phyloP scores from a whole-genome alignment of 2,329 filamentous ascomycete species.

The Neurospora crassa region DNA sequence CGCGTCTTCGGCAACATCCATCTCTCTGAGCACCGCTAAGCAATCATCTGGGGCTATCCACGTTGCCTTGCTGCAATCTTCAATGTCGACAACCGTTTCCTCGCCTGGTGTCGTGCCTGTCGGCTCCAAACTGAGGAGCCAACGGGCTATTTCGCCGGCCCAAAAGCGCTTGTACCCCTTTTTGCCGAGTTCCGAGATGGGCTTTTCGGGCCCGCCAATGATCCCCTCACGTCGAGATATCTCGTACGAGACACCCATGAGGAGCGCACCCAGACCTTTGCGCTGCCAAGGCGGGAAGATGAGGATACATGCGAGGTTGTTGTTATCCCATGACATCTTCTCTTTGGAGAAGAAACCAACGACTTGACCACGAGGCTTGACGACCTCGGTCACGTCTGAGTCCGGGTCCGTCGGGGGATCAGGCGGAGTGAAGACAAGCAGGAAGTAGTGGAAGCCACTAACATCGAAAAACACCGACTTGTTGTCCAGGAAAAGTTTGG shows the following conservation, averaged over 20 bases:
- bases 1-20: constrained; percentile 60
- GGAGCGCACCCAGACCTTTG: constrained; percentile 73
- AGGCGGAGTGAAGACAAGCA: constrained; percentile 66
- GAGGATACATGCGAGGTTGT: constrained; percentile 93
- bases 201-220: constrained; percentile 88
- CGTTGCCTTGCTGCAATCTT: constrained; percentile 64
- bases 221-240: constrained; percentile 75
- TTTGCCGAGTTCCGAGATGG: constrained; percentile 74
- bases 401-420: constrained; percentile 13
- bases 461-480: constrained; percentile 99
- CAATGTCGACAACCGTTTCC: constrained; percentile 52
- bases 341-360: constrained; percentile 99
- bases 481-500: constrained; percentile 94
- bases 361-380: constrained; percentile 41
- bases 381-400: constrained; percentile 5
- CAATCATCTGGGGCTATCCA: constrained; percentile 85
- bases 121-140: constrained; percentile 38
- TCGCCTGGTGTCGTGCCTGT: constrained; percentile 5
- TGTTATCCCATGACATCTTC: constrained; percentile 97
- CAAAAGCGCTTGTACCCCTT: constrained; percentile 80
- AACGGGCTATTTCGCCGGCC: constrained; percentile 74
- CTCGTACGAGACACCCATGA: constrained; percentile 92
- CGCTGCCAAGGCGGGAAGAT: constrained; percentile 94
- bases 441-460: constrained; percentile 86
- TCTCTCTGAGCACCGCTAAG: constrained; percentile 65